Base-by-base conservation (phyloP, 2,329 filamentous ascomycete genomes). In the Fusarium sp. region DNA sequence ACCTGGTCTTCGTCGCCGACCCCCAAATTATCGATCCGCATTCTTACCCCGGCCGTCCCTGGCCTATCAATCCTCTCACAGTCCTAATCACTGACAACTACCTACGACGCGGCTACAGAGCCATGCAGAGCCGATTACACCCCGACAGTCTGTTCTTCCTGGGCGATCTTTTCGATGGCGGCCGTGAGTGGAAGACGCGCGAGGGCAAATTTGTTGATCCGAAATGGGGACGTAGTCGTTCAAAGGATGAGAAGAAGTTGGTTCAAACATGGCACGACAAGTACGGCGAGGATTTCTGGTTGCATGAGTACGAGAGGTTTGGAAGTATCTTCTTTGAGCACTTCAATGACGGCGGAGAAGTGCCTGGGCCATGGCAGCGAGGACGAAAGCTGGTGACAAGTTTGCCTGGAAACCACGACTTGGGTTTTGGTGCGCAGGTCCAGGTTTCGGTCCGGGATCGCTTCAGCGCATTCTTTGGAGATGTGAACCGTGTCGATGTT, bases 111-210 rank as follows among this genome's bases (percentile, higher is more conserved):
- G 90, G 91, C 11, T 98, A 96, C 77, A 86, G 84, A n/a, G 86
- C 90, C 52, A 85, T 98, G 58, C 93, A 97, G 74, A 81, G 85
- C 18, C 81, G 87, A 18, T 83, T 98, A 15, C 87, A 87, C n/a
- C 96, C 96, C 0, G 93, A 97, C 76, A 94, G 92, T 17, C 83
- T 97, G 2, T 88, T 97, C 75, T 98, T 99, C 75, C 83, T 99
- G 0, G 96, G 96, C 10, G 96, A 99, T 76, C 82, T 99, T 1
- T 97, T 99, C 74, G 96, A 99, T 75, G 96, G 96, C 6, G 96
- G 96, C 11, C 87, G 96, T 70, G 96, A 99, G 82, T 99, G 96
- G 96, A 91, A 90, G 70, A 95, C 94, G 14, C 81, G 79, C 4
- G 83, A 83, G 23, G 90, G 87, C 41, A 78, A 84, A 43, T 88